phyloP scores from a whole-genome alignment of 371 early-diverging fungal genomes.

The Mycotypha africana region DNA sequence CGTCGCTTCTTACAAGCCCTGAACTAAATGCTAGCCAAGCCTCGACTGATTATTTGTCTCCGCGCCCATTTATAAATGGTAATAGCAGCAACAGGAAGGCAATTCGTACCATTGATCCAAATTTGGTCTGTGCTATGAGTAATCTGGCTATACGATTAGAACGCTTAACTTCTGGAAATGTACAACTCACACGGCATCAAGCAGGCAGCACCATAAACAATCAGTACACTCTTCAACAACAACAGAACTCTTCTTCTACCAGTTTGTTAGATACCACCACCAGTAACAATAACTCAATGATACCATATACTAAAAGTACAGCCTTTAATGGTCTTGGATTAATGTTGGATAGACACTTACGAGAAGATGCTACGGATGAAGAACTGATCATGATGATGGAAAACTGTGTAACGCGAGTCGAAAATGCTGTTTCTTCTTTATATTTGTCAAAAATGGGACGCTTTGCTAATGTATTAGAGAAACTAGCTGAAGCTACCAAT shows the following conservation, averaged over 20 bases:
- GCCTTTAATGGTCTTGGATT: constrained; percentile 17
- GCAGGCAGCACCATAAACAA: constrained; percentile 25
- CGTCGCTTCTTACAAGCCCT: background rate
- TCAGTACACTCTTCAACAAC: constrained; percentile 5
- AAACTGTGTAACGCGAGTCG: constrained; percentile 55
- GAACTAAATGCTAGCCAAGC: background rate
- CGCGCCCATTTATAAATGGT: background rate
- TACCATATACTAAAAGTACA: constrained; percentile 22
- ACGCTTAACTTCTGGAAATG: constrained; percentile 33
- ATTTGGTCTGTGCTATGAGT: constrained; percentile 27
- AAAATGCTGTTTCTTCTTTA: constrained; percentile 58
- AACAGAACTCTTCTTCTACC: background rate
- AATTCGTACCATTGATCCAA: constrained; percentile 27
- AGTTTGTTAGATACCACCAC: background rate
- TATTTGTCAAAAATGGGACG: constrained; percentile 53
- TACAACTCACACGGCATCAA: constrained; percentile 11
- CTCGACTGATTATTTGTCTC: constrained; percentile 1
- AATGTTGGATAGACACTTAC: constrained; percentile 36
- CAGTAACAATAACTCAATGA: background rate
- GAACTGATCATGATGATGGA: constrained; percentile 54
- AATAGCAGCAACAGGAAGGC: background rate
- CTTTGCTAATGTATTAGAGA: constrained; percentile 51
- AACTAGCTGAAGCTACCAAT: constrained; percentile 50
- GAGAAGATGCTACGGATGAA: constrained; percentile 52
- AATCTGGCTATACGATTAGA: constrained; percentile 39